Evolutionary conservation across 2,329 filamentous ascomycete genomes (phyloP), one percentile per base, ranked within the genome.

Genomic region (Hypoxylon sp.): DNA sequence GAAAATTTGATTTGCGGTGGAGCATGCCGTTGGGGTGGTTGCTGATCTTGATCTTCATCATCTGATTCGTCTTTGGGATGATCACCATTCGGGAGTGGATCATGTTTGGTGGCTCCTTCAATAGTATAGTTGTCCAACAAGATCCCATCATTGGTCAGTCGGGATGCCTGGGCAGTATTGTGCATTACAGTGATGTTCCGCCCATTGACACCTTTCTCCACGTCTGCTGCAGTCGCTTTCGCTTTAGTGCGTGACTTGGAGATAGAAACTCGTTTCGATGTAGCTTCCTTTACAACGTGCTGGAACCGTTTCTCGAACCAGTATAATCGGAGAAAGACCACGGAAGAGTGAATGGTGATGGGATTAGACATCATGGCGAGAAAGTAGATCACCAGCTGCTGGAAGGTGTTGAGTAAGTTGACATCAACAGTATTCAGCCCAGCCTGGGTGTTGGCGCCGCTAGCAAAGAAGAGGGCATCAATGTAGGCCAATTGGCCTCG

Each of bases 231-330:
- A 50, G 88, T 84, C 7, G 75, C 70, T 34, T 76, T 78, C 2
- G 81, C 74, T 63, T 83, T 80, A 76, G 90, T 80, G 80, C 88
- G 79, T 75, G 91, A 81, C 82, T 89, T 82, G 79, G 84, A 81
- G n/a, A 90, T 78, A 34, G 86, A 91, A 57, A 85, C 84, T 57
- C 94, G 88, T 56, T 90, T 82, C 45, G 81, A 83, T 58, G 88
- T 87, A 1, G 92, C 89, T 72, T 97, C 92, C 32, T 85, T 85
- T 12, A 91, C 94, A 69, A 97, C 87, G 73, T 92, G 86, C 76
- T 97, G 91, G 76, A 99, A 98, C 6, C 94, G 88, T 79, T 96
- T 97, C 79, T 99, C 94, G 76, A 99, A 99, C 95, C 95, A 99
- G 80, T 97, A 97, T 1, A 99, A 83, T 25, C 96, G 91, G 12